Percentiles rank a stretch among this genome's conserved stretches.
phyloP scores from a whole-genome alignment of 345 rosid genomes.

The Psidium guajava region DNA sequence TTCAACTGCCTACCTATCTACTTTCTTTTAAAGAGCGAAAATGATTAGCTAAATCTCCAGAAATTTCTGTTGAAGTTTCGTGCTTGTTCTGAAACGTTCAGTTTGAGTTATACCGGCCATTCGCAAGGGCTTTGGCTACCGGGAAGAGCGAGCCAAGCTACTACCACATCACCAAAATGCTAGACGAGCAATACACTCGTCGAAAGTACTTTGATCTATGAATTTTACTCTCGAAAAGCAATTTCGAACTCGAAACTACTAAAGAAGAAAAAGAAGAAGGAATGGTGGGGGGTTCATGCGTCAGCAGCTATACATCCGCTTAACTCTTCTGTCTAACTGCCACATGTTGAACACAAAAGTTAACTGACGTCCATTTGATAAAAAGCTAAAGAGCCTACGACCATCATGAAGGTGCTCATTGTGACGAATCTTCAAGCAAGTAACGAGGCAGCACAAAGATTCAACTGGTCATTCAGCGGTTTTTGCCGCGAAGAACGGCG shows the following conservation, averaged over 20 bases:
- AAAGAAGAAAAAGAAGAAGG: background rate
- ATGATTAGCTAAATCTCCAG: background rate
- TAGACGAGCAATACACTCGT: background rate
- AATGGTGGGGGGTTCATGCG: background rate
- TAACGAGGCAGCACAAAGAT: background rate
- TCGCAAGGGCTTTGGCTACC: fast-evolving
- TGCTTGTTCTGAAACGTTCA: background rate
- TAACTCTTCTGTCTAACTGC: background rate
- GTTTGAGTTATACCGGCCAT: background rate
- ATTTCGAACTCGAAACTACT: background rate
- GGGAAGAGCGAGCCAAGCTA: background rate
- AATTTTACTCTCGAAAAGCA: background rate
- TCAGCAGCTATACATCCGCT: background rate
- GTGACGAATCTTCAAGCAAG: background rate
- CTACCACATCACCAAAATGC: background rate
- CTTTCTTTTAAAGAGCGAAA: background rate
- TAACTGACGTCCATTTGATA: background rate
- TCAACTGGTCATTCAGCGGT: background rate
- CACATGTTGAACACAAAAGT: background rate
- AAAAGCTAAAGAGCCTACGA: background rate
- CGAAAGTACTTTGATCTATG: background rate
- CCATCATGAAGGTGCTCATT: background rate
- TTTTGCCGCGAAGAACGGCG: background rate
- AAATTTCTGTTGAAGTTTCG: background rate
- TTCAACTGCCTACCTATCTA: background rate